Evolutionary conservation across 345 rosid genomes (phyloP).

Genomic region (Citropsis articulata): DNA sequence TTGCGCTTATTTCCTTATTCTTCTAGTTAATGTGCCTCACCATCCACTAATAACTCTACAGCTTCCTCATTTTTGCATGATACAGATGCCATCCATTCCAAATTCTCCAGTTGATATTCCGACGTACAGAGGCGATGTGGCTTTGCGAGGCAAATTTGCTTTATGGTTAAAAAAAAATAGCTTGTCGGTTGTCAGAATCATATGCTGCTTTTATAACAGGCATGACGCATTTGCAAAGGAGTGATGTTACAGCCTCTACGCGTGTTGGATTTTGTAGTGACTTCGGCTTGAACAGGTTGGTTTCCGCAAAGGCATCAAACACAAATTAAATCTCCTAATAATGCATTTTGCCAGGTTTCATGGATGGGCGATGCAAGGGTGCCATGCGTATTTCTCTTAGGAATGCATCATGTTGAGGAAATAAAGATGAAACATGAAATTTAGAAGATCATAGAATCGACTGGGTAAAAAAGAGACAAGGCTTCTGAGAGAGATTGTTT

Average conservation of each 20-base stretch:
- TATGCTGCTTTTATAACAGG: conserved; percentile 22
- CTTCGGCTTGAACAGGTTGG: conserved; percentile 21
- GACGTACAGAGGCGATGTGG: too few species aligned
- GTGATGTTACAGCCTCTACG: conserved; percentile 48
- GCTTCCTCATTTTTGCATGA: background rate
- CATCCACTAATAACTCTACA: too few species aligned
- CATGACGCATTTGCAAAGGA: conserved; percentile 40
- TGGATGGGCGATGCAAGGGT: background rate
- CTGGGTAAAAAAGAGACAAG: too few species aligned
- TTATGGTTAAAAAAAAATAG: too few species aligned
- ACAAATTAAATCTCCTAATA: conserved; percentile 37
- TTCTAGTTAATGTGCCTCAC: too few species aligned
- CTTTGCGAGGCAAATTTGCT: too few species aligned
- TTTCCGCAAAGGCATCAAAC: conserved; percentile 34
- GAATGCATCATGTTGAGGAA: conserved; percentile 15
- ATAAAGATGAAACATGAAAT: conserved; percentile 29
- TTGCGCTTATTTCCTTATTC: too few species aligned
- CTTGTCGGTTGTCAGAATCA: conserved; percentile 1
- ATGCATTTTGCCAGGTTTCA: conserved; percentile 7
- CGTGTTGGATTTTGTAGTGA: conserved; percentile 37
- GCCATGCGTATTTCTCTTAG: background rate
- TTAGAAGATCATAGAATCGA: background rate
- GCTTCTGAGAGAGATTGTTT: too few species aligned
- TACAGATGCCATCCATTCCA: conserved; percentile 25
- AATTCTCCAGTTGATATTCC: conserved; percentile 36